A percentile compares a stretch with the other conserved stretches of the same genome.
Evolutionary conservation across 192 early-diverging fungal species (phyloP).

Genomic region (Jimgerdemannia lactiflua): DNA sequence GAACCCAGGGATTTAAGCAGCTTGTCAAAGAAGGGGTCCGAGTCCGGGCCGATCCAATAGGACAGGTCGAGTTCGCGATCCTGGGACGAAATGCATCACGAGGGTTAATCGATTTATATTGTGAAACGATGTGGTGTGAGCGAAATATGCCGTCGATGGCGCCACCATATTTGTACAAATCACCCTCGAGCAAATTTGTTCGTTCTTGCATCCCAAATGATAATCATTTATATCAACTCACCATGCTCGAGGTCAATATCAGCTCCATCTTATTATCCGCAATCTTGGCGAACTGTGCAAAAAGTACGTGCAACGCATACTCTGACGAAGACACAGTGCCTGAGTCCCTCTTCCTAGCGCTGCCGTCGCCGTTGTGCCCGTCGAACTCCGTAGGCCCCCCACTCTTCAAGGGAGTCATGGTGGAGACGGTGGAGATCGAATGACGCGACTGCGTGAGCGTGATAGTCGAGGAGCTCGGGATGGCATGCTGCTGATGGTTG

Average conservation of each 20-base stretch:
- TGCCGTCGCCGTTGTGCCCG: background rate
- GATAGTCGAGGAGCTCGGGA: background rate
- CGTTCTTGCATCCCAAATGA: background rate
- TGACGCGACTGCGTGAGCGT: background rate
- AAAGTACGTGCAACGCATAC: conserved; percentile 53
- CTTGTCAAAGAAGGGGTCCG: conserved; percentile 80
- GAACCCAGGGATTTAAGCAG: conserved; percentile 75
- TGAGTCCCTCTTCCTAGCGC: conserved; percentile 12
- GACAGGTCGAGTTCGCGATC: conserved; percentile 66
- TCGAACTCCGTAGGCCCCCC: background rate
- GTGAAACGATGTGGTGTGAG: background rate
- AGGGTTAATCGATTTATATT: background rate
- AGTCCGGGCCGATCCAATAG: conserved; percentile 56
- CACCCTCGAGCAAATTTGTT: background rate
- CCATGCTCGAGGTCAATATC: conserved; percentile 35
- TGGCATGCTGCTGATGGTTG: background rate
- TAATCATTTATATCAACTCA: conserved; percentile 20
- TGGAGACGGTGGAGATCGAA: background rate
- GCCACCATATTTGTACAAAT: too few relatives aligned
- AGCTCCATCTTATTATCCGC: conserved; percentile 53
- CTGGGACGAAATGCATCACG: conserved; percentile 24
- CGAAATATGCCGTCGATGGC: background rate
- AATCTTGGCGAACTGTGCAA: conserved; percentile 55
- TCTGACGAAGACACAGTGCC: conserved; percentile 41
- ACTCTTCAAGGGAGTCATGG: background rate